Evolutionary conservation across 805 yeast genomes (phyloP).

Genomic region (Hanseniaspora vineae): DNA sequence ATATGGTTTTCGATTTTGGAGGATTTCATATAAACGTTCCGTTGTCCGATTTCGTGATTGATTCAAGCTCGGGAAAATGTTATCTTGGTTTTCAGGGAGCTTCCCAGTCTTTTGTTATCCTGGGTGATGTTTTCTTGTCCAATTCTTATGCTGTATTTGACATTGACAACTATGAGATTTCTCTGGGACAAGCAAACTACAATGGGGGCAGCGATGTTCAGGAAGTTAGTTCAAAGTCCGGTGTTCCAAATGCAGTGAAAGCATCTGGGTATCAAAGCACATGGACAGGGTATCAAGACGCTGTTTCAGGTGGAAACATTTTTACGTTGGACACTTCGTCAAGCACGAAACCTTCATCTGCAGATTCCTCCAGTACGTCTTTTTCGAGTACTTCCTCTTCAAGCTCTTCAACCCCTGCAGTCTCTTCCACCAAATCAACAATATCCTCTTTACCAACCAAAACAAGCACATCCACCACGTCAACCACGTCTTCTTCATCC

Average conservation of each 20-base stretch:
- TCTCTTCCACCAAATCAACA: conserved; percentile 13
- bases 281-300: conserved; percentile 18
- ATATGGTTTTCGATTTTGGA: conserved; percentile 41
- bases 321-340: conserved; percentile 8
- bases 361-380: conserved; percentile 8
- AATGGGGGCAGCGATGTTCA: conserved; percentile 10
- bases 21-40: conserved; percentile 45
- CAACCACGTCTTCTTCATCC: conserved; percentile 6
- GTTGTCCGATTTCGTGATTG: conserved; percentile 22
- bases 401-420: conserved; percentile 11
- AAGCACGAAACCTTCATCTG: conserved; percentile 6
- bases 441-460: conserved; percentile 6
- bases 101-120: conserved; percentile 23
- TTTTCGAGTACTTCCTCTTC: conserved; percentile 4
- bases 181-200: conserved; percentile 37
- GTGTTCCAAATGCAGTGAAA: conserved; percentile 35
- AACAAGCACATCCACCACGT: background rate
- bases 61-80: conserved; percentile 23
- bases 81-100: conserved; percentile 30
- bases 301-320: conserved; percentile 19
- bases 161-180: conserved; percentile 41
- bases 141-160: conserved; percentile 55
- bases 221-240: conserved; percentile 11
- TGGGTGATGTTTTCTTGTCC: conserved; percentile 47
- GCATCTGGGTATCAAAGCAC: conserved; percentile 38